Evolutionary conservation across 148 eudicot genomes (phyloP).

Genomic region (Persicaria tinctoria): DNA sequence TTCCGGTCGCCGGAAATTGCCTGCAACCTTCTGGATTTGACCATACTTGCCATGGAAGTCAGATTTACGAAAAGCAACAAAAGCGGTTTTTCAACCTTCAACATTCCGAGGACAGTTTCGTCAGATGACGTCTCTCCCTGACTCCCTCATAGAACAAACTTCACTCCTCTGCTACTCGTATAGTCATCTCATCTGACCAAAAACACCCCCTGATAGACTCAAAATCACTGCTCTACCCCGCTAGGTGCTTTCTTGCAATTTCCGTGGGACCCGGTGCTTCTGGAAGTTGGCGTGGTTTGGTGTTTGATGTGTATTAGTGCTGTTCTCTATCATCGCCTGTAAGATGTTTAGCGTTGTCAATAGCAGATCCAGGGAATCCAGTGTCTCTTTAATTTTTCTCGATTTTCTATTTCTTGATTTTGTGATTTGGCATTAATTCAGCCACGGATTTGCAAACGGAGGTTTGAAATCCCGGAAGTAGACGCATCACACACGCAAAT

Average conservation of each 20-base stretch:
- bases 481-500: conserved; percentile 8
- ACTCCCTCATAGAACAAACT: too few relatives aligned
- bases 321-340: too few relatives aligned
- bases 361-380: too few relatives aligned
- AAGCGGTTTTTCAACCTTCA: background rate
- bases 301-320: too few relatives aligned
- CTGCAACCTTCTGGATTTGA: background rate
- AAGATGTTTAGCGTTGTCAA: too few relatives aligned
- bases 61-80: background rate
- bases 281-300: background rate
- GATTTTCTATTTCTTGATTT: background rate
- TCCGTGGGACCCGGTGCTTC: background rate
- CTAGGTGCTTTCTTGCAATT: background rate
- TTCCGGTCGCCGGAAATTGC: background rate
- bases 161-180: background rate
- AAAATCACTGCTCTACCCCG: background rate
- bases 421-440: background rate
- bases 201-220: background rate
- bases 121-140: background rate
- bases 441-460: background rate
- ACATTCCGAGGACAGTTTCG: conserved; percentile 7
- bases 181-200: background rate
- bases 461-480: background rate
- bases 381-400: too few relatives aligned
- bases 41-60: conserved; percentile 7